Evolutionary conservation across 2,329 filamentous ascomycete species (phyloP).

Genomic region (Venturia effusa): DNA sequence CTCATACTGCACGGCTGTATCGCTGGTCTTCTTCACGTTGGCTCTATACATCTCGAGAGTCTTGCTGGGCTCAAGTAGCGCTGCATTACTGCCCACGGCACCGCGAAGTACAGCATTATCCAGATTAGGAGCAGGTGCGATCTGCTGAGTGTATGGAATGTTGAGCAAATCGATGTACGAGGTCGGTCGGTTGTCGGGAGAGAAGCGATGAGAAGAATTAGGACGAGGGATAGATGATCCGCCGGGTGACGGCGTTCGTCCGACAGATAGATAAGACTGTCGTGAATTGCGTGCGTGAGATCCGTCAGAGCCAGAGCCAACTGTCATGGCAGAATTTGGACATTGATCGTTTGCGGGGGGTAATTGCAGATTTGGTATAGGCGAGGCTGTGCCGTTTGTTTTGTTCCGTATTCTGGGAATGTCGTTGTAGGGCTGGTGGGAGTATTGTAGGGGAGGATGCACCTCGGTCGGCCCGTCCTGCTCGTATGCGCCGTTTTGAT

Average conservation of each 20-base stretch:
- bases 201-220: slow-evolving; percentile 41
- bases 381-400: slow-evolving; percentile 3
- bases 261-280: slow-evolving; percentile 30
- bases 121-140: slow-evolving; percentile 50
- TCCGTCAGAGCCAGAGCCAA: slow-evolving; percentile 54
- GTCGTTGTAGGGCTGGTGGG: slow-evolving; percentile 31
- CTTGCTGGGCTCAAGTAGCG: slow-evolving; percentile 79
- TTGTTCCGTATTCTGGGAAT: slow-evolving; percentile 1
- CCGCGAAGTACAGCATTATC: slow-evolving; percentile 74
- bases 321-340: slow-evolving; percentile 67
- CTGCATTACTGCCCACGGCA: slow-evolving; percentile 79
- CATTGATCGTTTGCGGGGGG: slow-evolving; percentile 28
- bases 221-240: slow-evolving; percentile 36
- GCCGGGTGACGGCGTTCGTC: slow-evolving; percentile 27
- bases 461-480: slow-evolving; percentile 22
- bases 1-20: slow-evolving; percentile 83
- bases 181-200: slow-evolving; percentile 46
- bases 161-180: slow-evolving; percentile 52
- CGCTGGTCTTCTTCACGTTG: slow-evolving; percentile 95
- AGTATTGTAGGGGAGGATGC: slow-evolving; percentile 40
- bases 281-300: slow-evolving; percentile 44
- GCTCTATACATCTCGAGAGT: slow-evolving; percentile 95
- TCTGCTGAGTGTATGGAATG: slow-evolving; percentile 70
- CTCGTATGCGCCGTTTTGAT: slow-evolving; percentile 11
- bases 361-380: slow-evolving; percentile 12